Conservation (phyloP, 2,329 filamentous ascomycete genomes). For the Monascus ruber region DNA sequence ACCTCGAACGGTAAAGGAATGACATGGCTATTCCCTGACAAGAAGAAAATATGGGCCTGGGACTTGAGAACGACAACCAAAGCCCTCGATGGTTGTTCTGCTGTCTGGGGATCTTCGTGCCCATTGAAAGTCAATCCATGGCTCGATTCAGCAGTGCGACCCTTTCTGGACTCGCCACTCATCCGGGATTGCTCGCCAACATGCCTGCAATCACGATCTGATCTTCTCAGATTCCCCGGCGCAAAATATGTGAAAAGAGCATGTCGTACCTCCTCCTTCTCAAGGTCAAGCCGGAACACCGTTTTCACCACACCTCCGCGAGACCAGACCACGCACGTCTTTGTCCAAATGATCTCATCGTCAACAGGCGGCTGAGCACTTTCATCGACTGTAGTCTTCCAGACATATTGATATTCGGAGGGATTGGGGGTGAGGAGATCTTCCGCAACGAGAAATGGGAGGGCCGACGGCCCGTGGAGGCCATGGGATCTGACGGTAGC, state of each 20-base stretch:
- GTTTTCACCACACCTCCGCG: conserved; percentile 74
- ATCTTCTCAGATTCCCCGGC: conserved; percentile 15
- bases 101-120: conserved; percentile 3
- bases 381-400: conserved; percentile 51
- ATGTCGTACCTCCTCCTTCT: conserved; percentile 77
- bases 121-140: no score
- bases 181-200: no score
- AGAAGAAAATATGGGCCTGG: conserved; percentile 86
- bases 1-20: conserved; percentile 93
- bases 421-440: conserved; percentile 61
- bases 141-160: no score
- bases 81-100: conserved; percentile 41
- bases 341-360: conserved; percentile 71
- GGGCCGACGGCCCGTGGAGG: conserved; percentile 73
- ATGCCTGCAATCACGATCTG: no score
- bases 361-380: conserved; percentile 40
- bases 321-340: conserved; percentile 75
- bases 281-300: conserved; percentile 72
- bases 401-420: conserved; percentile 54
- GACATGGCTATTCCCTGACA: conserved; percentile 77
- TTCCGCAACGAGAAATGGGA: conserved; percentile 74
- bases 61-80: conserved; percentile 85
- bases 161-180: no score
- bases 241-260: conserved; percentile 78
- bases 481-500: conserved; percentile 83